Evolutionary conservation across 768 basidiomycete species (phyloP).

Genomic region (Psilocybe tampanensis): DNA sequence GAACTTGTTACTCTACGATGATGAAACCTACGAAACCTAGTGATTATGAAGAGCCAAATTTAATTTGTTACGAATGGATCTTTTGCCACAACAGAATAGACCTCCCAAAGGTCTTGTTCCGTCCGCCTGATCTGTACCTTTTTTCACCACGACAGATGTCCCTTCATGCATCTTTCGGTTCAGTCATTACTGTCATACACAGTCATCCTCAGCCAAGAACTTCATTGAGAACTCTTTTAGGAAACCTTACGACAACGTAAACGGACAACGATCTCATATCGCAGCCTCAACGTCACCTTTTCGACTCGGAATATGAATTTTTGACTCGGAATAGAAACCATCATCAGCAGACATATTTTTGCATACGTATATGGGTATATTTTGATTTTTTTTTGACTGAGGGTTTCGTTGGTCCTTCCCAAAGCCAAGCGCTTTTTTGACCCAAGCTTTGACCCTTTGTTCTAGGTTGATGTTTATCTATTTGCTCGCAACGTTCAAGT

Average conservation of each 20-base stretch:
- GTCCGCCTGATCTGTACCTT: background rate
- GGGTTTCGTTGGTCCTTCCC: background rate
- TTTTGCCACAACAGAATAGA: background rate
- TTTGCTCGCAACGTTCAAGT: too few relatives aligned
- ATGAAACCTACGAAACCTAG: background rate
- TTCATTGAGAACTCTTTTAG: too few relatives aligned
- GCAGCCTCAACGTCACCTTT: background rate
- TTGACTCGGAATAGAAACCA: background rate
- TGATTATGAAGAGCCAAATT: background rate
- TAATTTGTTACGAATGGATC: background rate
- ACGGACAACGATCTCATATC: background rate
- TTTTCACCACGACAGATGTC: too few relatives aligned
- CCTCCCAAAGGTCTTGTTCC: background rate
- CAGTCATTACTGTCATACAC: too few relatives aligned
- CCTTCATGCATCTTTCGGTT: too few relatives aligned
- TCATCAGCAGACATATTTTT: background rate
- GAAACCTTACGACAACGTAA: background rate
- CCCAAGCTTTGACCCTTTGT: background rate
- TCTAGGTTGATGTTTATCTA: background rate
- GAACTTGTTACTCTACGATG: constrained; percentile 40
- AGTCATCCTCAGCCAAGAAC: too few relatives aligned
- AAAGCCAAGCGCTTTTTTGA: background rate
- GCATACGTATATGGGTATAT: background rate
- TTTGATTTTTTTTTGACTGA: background rate
- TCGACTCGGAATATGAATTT: background rate